A percentile compares a stretch with the other conserved stretches of the same genome.
Conservation (phyloP, 2,329 filamentous ascomycete genomes). For the Beauveria sp. region DNA sequence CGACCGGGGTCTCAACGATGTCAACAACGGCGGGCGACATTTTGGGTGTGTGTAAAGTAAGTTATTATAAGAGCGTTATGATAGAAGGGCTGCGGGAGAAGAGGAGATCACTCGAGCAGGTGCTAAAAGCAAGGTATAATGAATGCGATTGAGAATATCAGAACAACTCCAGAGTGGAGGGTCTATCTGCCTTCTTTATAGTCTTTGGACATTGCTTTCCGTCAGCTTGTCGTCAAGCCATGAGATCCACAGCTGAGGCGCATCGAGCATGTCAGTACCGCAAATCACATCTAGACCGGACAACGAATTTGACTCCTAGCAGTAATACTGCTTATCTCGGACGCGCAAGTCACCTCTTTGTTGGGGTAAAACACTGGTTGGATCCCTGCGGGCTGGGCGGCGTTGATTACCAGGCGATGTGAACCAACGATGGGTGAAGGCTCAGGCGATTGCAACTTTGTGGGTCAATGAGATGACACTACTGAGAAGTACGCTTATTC, state of each 20-base stretch:
- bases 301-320: not conserved
- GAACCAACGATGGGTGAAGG: conserved; percentile 3
- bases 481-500: conserved; percentile 12
- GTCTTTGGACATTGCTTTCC: not conserved
- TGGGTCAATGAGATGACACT: conserved; percentile 10
- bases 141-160: not conserved
- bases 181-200: conserved; percentile 2
- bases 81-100: not conserved
- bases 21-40: conserved; percentile 9
- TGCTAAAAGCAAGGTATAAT: not conserved
- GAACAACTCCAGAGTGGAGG: not conserved
- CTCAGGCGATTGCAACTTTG: not conserved
- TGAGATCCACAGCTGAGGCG: not conserved
- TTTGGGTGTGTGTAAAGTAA: not conserved
- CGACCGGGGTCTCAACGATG: conserved; percentile 5
- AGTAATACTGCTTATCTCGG: conserved; percentile 12
- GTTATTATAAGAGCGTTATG: not conserved
- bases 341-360: not conserved
- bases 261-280: not conserved
- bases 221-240: not conserved
- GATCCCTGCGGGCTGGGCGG: not conserved
- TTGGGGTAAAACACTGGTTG: not conserved
- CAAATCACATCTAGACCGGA: conserved; percentile 7
- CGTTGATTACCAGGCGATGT: not conserved
- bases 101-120: not conserved